phyloP scores from a whole-genome alignment of 1,284 basidiomycete species.

The Taiwanofungus camphoratus region DNA sequence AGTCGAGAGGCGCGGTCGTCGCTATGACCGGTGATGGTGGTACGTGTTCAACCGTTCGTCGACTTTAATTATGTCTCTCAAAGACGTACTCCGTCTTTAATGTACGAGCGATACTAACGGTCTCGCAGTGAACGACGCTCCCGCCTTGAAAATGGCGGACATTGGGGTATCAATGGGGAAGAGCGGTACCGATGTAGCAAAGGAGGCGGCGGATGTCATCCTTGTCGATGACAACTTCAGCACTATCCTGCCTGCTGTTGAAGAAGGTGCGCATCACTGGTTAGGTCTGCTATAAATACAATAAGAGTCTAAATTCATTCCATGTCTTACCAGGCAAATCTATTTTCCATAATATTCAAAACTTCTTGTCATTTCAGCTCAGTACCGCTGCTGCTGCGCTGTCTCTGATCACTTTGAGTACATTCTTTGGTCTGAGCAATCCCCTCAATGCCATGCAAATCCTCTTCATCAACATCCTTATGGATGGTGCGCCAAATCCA shows the following conservation, averaged over 20 bases:
- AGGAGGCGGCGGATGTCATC: constrained; percentile 96
- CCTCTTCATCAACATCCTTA: constrained; percentile 96
- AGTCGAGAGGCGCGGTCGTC: constrained; percentile 83
- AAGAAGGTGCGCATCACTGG: constrained; percentile 65
- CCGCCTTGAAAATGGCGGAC: constrained; percentile 95
- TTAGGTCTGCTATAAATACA: not conserved
- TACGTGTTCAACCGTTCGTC: constrained; percentile 23
- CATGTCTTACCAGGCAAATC: constrained; percentile 64
- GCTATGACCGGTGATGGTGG: constrained; percentile 97
- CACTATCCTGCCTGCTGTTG: constrained; percentile 90
- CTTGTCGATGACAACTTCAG: constrained; percentile 97
- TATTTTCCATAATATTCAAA: constrained; percentile 98
- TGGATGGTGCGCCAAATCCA: constrained; percentile 67
- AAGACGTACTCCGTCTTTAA: not conserved
- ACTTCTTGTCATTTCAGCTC: constrained; percentile 95
- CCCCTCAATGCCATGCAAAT: constrained; percentile 99
- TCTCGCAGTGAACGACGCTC: constrained; percentile 92
- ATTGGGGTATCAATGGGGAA: constrained; percentile 98
- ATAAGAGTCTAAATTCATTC: not conserved
- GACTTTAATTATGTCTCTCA: not conserved
- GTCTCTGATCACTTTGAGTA: constrained; percentile 91
- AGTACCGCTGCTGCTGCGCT: constrained; percentile 94
- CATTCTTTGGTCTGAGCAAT: constrained; percentile 82
- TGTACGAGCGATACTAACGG: too few relatives aligned
- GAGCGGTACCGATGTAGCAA: constrained; percentile 95